phyloP scores from a whole-genome alignment of 192 early-diverging fungal genomes.

The Backusella morwellensis region DNA sequence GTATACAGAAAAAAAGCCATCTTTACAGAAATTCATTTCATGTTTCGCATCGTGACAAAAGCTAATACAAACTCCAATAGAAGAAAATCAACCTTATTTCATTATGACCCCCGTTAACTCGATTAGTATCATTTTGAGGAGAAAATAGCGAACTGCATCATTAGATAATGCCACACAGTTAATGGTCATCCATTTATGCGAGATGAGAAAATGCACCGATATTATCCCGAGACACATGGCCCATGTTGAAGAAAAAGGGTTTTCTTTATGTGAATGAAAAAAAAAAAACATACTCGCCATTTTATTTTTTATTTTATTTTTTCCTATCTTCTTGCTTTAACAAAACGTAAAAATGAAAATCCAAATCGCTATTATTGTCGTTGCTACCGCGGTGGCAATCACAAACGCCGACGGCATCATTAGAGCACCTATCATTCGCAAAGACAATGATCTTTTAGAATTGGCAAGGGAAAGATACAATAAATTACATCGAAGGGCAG shows the following conservation, averaged over 20 bases:
- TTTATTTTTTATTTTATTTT: background rate
- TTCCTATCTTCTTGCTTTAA: background rate
- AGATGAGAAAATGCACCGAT: background rate
- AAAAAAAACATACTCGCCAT: background rate
- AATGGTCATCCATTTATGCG: background rate
- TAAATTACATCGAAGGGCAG: background rate
- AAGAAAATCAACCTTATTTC: background rate
- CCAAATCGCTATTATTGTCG: background rate
- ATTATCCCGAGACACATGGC: background rate
- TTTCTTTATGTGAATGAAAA: background rate
- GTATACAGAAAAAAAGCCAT: background rate
- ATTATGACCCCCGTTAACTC: background rate
- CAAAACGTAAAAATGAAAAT: background rate
- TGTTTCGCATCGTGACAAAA: too few species aligned
- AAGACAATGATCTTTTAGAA: background rate
- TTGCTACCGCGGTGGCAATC: background rate
- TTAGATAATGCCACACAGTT: background rate
- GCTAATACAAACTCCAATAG: too few species aligned
- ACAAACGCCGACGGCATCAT: conserved; percentile 12
- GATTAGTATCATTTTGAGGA: too few species aligned
- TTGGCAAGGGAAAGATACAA: conserved; percentile 10
- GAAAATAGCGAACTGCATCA: too few species aligned
- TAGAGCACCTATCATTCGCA: conserved; percentile 23
- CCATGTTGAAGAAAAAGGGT: background rate
- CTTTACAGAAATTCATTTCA: too few species aligned